Evolutionary conservation across 306 rosid genomes (phyloP).

Genomic region (Lotus japonicus): DNA sequence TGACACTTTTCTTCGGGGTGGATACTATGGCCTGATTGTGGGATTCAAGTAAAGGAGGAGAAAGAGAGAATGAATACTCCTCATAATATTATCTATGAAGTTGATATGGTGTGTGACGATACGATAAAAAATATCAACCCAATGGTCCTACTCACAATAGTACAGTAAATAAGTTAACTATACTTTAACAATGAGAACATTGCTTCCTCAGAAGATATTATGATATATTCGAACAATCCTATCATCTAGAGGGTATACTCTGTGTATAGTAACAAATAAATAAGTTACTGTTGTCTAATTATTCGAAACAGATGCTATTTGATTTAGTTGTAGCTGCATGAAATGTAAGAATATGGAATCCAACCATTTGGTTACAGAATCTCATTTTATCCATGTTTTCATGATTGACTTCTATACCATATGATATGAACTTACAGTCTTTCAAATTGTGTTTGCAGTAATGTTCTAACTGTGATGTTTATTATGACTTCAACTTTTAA

Average conservation of each 20-base stretch:
- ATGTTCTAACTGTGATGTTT: background rate
- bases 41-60: background rate
- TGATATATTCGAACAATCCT: background rate
- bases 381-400: conserved; percentile 1
- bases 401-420: background rate
- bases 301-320: background rate
- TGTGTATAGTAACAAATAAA: too few species aligned
- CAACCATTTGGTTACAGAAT: background rate
- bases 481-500: conserved; percentile 5
- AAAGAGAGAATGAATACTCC: background rate
- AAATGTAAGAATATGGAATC: background rate
- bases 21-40: background rate
- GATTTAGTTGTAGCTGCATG: conserved; percentile 18
- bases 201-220: background rate
- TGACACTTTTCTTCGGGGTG: too few species aligned
- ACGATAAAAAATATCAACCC: background rate
- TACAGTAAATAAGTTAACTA: background rate
- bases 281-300: background rate
- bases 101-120: background rate
- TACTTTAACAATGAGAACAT: background rate
- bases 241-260: too few species aligned
- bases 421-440: background rate
- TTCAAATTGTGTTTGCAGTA: background rate
- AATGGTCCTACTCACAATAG: background rate
- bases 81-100: background rate